Evolutionary conservation across 2,329 filamentous ascomycete genomes (phyloP), one percentile per base, ranked within the genome.

Genomic region (Gnomoniopsis smithogilvyi): DNA sequence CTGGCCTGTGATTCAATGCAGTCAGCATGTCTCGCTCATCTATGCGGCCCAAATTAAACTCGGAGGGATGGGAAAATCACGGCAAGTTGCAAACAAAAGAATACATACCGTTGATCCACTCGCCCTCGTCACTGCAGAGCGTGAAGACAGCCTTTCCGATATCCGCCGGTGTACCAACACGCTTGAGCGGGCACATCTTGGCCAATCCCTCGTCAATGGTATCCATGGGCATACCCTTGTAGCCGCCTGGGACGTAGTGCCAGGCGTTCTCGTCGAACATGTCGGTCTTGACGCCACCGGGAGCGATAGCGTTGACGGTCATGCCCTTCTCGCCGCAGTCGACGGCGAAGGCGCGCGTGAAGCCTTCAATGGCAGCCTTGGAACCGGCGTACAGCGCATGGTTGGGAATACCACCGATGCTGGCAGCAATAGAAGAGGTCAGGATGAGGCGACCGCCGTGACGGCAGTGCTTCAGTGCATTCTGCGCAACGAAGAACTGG

Each of bases 401-500:
- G 76, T 90, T 83, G 66, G 81, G 82, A 58, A 90, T 85, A 54
- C 87, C 86, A 41, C 86, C 78, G 66, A 90, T 78, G 63, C 84
- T 82, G 4, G 88, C 73, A 17, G 87, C 87, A 67, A 91, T 89
- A 47, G 85, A 89, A 38, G 82, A 86, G 78, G 89, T 91, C 57
- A 92, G 79, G 67, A 92, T 84, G 66, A 93, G 82, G 49, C 89
- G 81, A 34, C 90, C 90, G 59, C 89, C 86, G 48, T 83, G 78
- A 69, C 87, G 80, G 64, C 90, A 81, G 74, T 90, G 78, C 75
- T 87, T 87, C 73, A 89, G 88, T 7, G 84, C 89, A 59, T 89
- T 85, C 75, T 91, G 87, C 21, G 88, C 89, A 54, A 92, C 88
- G 72, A 92, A 91, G 79, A 91, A 91, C 74, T 91, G 87, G 50